phyloP scores from a whole-genome alignment of 2,329 filamentous ascomycete species.

The Fusarium poae region DNA sequence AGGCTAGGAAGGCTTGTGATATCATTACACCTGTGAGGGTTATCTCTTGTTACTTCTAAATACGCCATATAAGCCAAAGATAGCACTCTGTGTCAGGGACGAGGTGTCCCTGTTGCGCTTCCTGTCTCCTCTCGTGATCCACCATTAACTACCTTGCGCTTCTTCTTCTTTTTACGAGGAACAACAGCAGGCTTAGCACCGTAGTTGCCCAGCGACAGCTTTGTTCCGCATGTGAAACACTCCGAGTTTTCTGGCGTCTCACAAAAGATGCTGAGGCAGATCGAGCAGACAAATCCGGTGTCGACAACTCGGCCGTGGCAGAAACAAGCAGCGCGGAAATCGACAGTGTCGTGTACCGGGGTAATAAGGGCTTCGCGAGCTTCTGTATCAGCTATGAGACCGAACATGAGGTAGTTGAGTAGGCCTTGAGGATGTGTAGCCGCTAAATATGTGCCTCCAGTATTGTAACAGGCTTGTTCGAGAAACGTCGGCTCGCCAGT shows the following conservation, averaged over 20 bases:
- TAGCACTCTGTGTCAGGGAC: conserved; percentile 47
- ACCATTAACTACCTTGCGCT: conserved; percentile 73
- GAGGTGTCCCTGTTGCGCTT: conserved; percentile 72
- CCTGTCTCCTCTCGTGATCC: conserved; percentile 67
- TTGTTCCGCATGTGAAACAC: conserved; percentile 87
- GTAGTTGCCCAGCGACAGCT: conserved; percentile 80
- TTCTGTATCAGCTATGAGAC: conserved; percentile 77
- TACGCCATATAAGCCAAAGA: conserved; percentile 44
- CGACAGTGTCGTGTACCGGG: conserved; percentile 86
- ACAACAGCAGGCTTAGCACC: conserved; percentile 83
- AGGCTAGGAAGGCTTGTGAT: neutral
- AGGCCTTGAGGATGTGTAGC: conserved; percentile 75
- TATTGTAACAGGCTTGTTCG: conserved; percentile 84
- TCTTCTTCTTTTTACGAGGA: conserved; percentile 79
- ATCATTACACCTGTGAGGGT: conserved; percentile 22
- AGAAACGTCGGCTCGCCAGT: conserved; percentile 90
- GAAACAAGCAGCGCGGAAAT: conserved; percentile 98
- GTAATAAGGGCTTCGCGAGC: conserved; percentile 74
- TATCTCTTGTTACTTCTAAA: conserved; percentile 42
- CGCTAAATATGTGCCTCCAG: conserved; percentile 68
- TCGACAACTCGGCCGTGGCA: conserved; percentile 93
- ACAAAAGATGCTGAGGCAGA: conserved; percentile 96
- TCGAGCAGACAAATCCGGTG: conserved; percentile 93
- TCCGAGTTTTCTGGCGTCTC: conserved; percentile 70
- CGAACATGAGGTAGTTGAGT: conserved; percentile 94